Base-by-base conservation (phyloP, 495 filamentous ascomycete species). In the Lasiosphaeria miniovina region DNA sequence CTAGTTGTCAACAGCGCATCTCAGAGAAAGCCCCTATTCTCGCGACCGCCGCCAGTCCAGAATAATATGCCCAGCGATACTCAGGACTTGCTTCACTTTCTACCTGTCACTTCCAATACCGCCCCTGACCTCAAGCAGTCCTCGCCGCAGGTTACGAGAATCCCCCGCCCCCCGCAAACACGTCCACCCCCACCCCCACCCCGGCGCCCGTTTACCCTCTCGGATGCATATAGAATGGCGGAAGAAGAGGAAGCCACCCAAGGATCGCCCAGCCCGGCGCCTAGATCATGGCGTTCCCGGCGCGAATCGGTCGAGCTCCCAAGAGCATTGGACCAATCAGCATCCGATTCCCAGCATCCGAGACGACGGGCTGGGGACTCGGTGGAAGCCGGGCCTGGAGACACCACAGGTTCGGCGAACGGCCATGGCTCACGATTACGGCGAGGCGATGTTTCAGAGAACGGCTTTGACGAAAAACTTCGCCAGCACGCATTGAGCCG, bases 211-310 rank as follows among this genome's bases (percentile, higher is more conserved):
- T 71, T 79, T 52, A 72, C 61, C 36, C 50, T 78, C 10, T 62
- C 59, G 12, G 75, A 77, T 34, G 78, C 78, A 49, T 80, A 74
- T 52, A 68, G 61, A 60, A 67, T 74, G 65, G 77, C 77, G 35
- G 62, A 71, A 55, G 71, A 74, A 54, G 75, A 77, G 60, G 72
- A 77, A 35, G 72, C 65, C 50, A 73, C 71, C 38, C 71, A 76
- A 52, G 76, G 67, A 4, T 80, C 78, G 12, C 78, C 78, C 48
- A 81, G 78, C 58, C 77, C 77, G 5, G 77, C 77, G 3, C 77
- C 78, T 8, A 71, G 78, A 33, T 49, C 65, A 4, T 74, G 69
- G 60, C 72, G 71, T 12, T 49, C 61, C 6, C 68, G 69, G 33
- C 70, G 69, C 35, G 67, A 67, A 4, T 64, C 66, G 6, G 58